Evolutionary conservation across 495 filamentous ascomycete genomes (phyloP), one percentile per base, ranked within the genome.

Genomic region (Cenococcum geophilum): DNA sequence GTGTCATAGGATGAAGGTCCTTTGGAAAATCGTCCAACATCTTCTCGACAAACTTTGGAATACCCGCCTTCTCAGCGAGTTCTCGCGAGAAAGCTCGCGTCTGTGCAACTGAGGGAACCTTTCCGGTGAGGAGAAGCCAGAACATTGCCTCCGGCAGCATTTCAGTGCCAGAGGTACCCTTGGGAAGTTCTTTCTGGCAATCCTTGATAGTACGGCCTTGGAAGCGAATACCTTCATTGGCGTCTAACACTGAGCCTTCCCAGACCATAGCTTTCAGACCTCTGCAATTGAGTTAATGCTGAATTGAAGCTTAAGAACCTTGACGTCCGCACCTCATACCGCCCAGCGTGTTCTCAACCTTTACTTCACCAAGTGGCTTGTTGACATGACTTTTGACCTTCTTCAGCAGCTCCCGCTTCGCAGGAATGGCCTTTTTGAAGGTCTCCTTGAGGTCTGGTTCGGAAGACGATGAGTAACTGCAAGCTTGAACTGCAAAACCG

Each of bases 91-190:
- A 84, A 48, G 77, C 76, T 66, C 93, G 89, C 55, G 91, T 82
- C 74, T 98, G 93, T 37, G 74, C 73, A 23, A 85, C 86, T 1
- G 87, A 88, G 10, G 93, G 93, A 23, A 98, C 89, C 74, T 92
- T 80, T 59, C 93, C 95, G 9, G 93, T 98, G 61, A 98, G 76
- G 16, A 98, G 86, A 25, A 98, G 86, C 93, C 93, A 98, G 82
- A 98, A 98, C 93, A 98, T 97, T 71, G 91, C 86, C 76, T 98
- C 93, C 40, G 93, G 93, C 1, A 98, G 86, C 95, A 97, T 97
- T 78, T 98, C 92, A n/a, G 89, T 93, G 60, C 93, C 93, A 1
- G 87, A 83, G 58, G 83, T 89, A 56, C 92, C 93, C 78, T 96
- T 97, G 68, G 93, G 93, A 8, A 98, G 83, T 71, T 95, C 84